These are phyloP conservation scores for Podochytrium sp. DNA, from an alignment of 192 early-diverging fungal species.

Conservation along the genomic window DNA sequence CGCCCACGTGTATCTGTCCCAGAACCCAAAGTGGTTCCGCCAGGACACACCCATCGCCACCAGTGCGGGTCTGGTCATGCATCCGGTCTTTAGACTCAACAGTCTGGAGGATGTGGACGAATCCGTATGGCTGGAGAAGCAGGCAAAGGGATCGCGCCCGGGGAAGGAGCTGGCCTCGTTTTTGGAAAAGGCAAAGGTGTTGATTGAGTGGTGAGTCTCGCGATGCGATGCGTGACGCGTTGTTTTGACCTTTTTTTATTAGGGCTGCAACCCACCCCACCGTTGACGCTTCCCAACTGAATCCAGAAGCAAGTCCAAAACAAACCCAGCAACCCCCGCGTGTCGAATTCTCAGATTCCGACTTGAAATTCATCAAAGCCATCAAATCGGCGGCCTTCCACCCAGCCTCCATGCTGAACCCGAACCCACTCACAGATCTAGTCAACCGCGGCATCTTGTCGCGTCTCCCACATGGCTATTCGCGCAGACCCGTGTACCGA, in stretches of 20 bases:
- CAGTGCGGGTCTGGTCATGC: neutral
- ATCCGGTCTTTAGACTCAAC: constrained; percentile 27
- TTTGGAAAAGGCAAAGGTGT: constrained; percentile 27
- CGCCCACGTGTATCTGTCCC: constrained; percentile 33
- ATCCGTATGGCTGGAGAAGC: constrained; percentile 39
- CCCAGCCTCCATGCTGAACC: constrained; percentile 10
- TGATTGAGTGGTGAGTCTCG: constrained; percentile 38
- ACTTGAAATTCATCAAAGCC: constrained; percentile 38
- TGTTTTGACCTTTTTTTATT: neutral
- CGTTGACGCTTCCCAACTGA: neutral
- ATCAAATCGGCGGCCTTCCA: constrained; percentile 30
- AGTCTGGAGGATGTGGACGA: constrained; percentile 26
- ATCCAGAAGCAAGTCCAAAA: neutral
- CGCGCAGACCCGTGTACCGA: neutral
- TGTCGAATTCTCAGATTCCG: constrained; percentile 36
- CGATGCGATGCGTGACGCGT: neutral
- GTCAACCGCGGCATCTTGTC: constrained; percentile 29
- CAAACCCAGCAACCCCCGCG: neutral
- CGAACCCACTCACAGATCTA: constrained; percentile 28
- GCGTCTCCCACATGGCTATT: constrained; percentile 1
- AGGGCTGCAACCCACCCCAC: neutral
- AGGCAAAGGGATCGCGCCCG: constrained; percentile 17
- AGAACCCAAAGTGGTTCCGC: constrained; percentile 26
- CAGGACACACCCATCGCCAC: neutral
- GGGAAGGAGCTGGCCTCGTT: constrained; percentile 27